Evolutionary conservation across 495 filamentous ascomycete species (phyloP).

Genomic region (Sabuloglossum arenarium): DNA sequence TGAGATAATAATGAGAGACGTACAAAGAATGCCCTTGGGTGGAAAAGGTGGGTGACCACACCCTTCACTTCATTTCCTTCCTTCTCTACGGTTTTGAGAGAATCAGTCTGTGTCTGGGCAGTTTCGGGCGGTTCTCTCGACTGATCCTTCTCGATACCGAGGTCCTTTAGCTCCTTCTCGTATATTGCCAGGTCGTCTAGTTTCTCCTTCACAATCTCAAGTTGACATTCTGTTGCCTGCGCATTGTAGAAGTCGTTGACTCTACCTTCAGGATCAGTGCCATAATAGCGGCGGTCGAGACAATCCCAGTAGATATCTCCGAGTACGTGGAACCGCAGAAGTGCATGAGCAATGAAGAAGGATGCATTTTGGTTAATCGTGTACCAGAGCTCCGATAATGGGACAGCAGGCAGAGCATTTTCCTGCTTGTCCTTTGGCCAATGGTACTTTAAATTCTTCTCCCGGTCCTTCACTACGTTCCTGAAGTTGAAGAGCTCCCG

Average conservation of each 20-base stretch:
- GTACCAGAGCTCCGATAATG: not conserved
- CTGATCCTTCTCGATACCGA: not conserved
- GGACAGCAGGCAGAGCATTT: not conserved
- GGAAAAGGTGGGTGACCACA: no score
- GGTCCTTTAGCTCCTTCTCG: not conserved
- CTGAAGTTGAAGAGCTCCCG: not conserved
- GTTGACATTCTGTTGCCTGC: not conserved
- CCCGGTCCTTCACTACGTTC: not conserved
- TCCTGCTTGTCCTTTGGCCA: no score
- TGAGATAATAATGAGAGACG: not conserved
- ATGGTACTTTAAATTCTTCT: not conserved
- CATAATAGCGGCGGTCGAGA: not conserved
- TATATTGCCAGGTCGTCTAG: not conserved
- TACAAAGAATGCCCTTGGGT: not conserved
- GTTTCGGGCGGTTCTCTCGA: not conserved
- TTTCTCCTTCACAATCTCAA: not conserved
- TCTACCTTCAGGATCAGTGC: not conserved
- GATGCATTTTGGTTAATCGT: not conserved
- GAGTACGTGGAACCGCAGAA: not conserved
- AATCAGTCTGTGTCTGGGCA: not conserved
- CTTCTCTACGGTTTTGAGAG: not conserved
- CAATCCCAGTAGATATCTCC: not conserved
- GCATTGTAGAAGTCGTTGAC: not conserved
- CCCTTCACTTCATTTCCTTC: not conserved
- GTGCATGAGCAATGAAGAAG: not conserved